Conservation (phyloP, 192 early-diverging fungal species). For the Coemansia sp. region DNA sequence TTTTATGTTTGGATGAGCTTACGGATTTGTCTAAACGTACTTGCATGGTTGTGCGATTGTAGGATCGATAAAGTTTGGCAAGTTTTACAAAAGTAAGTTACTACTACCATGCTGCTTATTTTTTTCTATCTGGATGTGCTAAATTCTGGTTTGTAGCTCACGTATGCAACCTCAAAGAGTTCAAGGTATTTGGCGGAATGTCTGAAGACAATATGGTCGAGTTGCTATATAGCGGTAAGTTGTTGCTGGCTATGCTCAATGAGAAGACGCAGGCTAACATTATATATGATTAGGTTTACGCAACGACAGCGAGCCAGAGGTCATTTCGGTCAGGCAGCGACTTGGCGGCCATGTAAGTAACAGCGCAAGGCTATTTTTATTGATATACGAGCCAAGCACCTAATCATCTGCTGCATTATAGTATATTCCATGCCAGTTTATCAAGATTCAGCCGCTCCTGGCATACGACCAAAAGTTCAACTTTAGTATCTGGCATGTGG, state of each 20-base stretch:
- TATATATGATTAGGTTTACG: constrained; percentile 40
- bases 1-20: no score
- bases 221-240: constrained; percentile 69
- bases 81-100: constrained; percentile 67
- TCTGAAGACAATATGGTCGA: constrained; percentile 82
- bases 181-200: constrained; percentile 91
- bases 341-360: constrained; percentile 63
- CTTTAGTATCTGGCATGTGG: constrained; percentile 94
- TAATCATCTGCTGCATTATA: constrained; percentile 10
- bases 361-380: neutral
- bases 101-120: no score
- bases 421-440: constrained; percentile 85
- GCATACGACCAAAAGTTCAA: constrained; percentile 93
- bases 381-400: neutral
- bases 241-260: neutral
- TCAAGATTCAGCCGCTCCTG: constrained; percentile 89
- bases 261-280: neutral
- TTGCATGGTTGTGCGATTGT: constrained; percentile 19
- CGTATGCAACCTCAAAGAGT: constrained; percentile 96
- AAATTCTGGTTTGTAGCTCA: constrained; percentile 52
- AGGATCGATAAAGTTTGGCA: constrained; percentile 86
- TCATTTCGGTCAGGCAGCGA: constrained; percentile 77
- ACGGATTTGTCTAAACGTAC: neutral
- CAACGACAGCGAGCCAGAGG: constrained; percentile 80
- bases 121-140: neutral